phyloP scores from a whole-genome alignment of 2,329 filamentous ascomycete species.

The Colletotrichum simmondsii region DNA sequence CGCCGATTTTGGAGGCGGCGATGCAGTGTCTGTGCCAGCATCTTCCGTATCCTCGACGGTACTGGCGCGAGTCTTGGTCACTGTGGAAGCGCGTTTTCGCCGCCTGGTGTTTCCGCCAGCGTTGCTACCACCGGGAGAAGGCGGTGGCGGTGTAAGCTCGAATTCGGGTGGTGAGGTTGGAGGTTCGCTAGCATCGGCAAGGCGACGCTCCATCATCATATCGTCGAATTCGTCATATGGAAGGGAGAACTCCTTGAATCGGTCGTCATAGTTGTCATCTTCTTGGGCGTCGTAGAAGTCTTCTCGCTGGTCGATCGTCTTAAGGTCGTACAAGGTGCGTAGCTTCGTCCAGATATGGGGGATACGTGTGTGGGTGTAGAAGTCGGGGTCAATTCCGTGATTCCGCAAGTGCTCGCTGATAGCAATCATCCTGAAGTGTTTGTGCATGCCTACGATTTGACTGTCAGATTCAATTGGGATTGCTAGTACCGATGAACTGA shows the following conservation, averaged over 20 bases:
- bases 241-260: conserved; percentile 75
- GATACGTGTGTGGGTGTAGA: conserved; percentile 84
- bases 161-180: conserved; percentile 57
- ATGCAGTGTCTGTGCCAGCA: conserved; percentile 51
- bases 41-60: conserved; percentile 66
- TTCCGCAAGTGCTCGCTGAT: conserved; percentile 84
- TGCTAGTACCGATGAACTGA: conserved; percentile 46
- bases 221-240: conserved; percentile 61
- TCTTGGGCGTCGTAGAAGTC: conserved; percentile 66
- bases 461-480: conserved; percentile 36
- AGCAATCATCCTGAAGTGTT: conserved; percentile 91
- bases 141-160: conserved; percentile 45
- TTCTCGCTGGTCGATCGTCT: conserved; percentile 87
- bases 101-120: conserved; percentile 44
- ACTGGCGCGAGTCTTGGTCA: conserved; percentile 49
- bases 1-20: conserved; percentile 50
- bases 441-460: conserved; percentile 78
- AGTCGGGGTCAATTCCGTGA: conserved; percentile 79
- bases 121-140: conserved; percentile 30
- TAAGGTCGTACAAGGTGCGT: conserved; percentile 83
- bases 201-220: conserved; percentile 56
- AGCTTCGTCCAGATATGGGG: conserved; percentile 94
- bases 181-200: conserved; percentile 59
- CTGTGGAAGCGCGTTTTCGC: conserved; percentile 55
- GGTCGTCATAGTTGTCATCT: conserved; percentile 67